Conservation (phyloP, 129 eudicot species). For the Chrysanthemum lavandulifolium region DNA sequence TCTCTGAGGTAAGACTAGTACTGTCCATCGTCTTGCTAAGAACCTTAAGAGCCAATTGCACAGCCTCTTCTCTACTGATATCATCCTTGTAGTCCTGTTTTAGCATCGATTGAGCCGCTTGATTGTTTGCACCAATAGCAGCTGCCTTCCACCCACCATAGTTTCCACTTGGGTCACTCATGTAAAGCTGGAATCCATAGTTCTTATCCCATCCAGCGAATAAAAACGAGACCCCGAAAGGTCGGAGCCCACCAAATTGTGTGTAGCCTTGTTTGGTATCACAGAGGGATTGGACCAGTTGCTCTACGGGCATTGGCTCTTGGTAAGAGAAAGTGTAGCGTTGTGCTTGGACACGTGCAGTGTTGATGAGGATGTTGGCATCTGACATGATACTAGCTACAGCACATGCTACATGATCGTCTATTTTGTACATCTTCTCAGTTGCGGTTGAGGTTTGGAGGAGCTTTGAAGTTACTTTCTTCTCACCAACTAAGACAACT, state of each 20-base stretch:
- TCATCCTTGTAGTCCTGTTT: constrained; percentile 76
- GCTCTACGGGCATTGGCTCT: constrained; percentile 35
- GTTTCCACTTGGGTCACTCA: constrained; percentile 72
- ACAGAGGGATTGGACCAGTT: too few relatives aligned
- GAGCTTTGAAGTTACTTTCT: too few relatives aligned
- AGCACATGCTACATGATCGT: too few relatives aligned
- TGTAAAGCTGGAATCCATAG: constrained; percentile 69
- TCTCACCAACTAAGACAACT: too few relatives aligned
- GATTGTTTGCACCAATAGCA: constrained; percentile 67
- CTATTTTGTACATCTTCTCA: constrained; percentile 13
- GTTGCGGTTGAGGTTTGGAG: too few relatives aligned
- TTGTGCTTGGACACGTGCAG: constrained; percentile 72
- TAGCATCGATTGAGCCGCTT: constrained; percentile 77
- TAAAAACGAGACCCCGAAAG: constrained; percentile 72
- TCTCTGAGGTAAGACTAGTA: constrained; percentile 57
- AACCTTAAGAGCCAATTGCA: constrained; percentile 64
- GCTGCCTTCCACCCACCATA: constrained; percentile 51
- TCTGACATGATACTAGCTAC: too few relatives aligned
- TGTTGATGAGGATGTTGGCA: constrained; percentile 64
- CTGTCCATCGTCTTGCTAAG: constrained; percentile 75
- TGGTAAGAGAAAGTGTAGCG: constrained; percentile 66
- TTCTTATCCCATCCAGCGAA: constrained; percentile 86
- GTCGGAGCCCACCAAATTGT: constrained; percentile 38
- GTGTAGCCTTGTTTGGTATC: too few relatives aligned
- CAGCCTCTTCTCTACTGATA: constrained; percentile 60